Percentiles rank a stretch among this genome's conserved stretches.
Evolutionary conservation across 2,329 filamentous ascomycete species (phyloP).

Genomic region (Fusarium subglutinans): DNA sequence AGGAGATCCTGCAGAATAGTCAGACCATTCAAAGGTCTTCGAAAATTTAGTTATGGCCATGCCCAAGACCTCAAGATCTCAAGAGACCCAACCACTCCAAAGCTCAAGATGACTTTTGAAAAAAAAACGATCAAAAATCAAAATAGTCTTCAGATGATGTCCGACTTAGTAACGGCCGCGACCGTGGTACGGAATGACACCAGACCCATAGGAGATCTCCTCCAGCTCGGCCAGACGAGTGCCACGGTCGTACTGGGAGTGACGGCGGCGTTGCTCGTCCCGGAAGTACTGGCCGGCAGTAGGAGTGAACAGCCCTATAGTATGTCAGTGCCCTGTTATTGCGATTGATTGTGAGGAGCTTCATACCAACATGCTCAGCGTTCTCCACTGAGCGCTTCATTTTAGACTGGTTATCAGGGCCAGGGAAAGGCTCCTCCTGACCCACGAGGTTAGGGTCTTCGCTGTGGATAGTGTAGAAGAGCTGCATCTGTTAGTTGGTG

Average conservation of each 20-base stretch:
- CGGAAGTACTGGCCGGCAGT: conserved; percentile 77
- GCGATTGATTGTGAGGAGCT: not conserved
- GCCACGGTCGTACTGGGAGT: conserved; percentile 83
- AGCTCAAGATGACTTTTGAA: conserved; percentile 28
- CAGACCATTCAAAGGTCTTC: conserved; percentile 22
- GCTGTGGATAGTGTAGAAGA: conserved; percentile 62
- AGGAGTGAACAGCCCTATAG: conserved; percentile 79
- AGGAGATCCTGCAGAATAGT: conserved; percentile 38
- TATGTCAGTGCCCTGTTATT: not conserved
- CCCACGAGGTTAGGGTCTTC: conserved; percentile 66
- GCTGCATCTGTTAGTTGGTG: conserved; percentile 45
- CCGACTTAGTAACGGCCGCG: conserved; percentile 24
- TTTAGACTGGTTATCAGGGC: conserved; percentile 85
- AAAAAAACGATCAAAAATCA: conserved; percentile 23
- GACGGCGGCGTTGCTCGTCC: conserved; percentile 78
- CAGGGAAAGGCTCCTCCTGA: conserved; percentile 78
- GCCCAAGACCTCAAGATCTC: conserved; percentile 8
- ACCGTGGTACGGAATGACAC: conserved; percentile 52
- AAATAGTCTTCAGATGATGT: conserved; percentile 4
- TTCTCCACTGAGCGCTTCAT: conserved; percentile 89
- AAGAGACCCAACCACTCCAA: conserved; percentile 24
- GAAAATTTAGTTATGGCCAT: conserved; percentile 25
- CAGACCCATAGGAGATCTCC: conserved; percentile 64
- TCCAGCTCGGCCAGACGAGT: conserved; percentile 76
- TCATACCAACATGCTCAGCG: conserved; percentile 81